phyloP scores from a whole-genome alignment of 768 basidiomycete species.

The Phlebiopsis flavidoalba region DNA sequence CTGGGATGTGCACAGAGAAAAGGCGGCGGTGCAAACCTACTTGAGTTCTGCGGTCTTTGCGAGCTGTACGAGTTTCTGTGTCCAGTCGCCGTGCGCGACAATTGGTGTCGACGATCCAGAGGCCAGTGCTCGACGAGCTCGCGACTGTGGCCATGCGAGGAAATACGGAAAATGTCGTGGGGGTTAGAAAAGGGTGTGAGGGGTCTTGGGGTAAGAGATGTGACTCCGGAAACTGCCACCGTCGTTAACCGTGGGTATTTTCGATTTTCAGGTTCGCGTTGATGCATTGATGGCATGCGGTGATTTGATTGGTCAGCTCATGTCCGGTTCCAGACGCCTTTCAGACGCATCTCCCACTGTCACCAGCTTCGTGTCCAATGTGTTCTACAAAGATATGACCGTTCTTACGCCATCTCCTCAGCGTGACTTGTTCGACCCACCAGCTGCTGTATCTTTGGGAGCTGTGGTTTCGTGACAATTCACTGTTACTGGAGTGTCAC shows the following conservation, averaged over 20 bases:
- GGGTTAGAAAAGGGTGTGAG: slow-evolving; percentile 20
- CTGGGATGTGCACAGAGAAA: neutral
- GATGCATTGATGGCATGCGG: neutral
- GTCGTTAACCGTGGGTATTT: neutral
- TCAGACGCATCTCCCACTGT: no score
- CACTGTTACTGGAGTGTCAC: no score
- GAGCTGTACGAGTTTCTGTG: slow-evolving; percentile 77
- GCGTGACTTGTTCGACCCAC: no score
- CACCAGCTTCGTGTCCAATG: no score
- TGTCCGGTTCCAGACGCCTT: no score
- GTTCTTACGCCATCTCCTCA: no score
- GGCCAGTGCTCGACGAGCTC: slow-evolving; percentile 10
- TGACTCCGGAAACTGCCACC: slow-evolving; percentile 25
- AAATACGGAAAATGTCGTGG: slow-evolving; percentile 13
- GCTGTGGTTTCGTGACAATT: no score
- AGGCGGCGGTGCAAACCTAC: slow-evolving; percentile 38
- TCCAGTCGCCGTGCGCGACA: slow-evolving; percentile 83
- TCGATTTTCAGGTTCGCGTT: neutral
- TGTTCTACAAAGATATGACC: no score
- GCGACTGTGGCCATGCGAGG: slow-evolving; percentile 26
- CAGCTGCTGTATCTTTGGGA: no score
- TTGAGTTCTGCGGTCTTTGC: slow-evolving; percentile 87
- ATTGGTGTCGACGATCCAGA: slow-evolving; percentile 40
- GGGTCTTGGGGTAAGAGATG: slow-evolving; percentile 6
- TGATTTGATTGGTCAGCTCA: no score